phyloP scores from a whole-genome alignment of 169 alveolate genomes.

The Amoebophrya sp. region DNA sequence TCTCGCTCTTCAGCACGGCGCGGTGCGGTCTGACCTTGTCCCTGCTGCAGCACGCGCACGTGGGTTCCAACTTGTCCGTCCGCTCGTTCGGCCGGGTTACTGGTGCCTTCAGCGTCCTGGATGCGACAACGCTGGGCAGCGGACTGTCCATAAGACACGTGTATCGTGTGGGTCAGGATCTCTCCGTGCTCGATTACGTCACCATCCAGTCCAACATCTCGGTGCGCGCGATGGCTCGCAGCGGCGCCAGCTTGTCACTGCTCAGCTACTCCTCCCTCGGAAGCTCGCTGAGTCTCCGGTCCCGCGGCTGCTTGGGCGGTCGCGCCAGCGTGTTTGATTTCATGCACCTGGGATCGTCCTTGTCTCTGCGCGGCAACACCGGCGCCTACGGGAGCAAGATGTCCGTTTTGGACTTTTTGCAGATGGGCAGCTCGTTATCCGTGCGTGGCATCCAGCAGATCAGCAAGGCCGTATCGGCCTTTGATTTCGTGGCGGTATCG shows the following conservation, averaged over 20 bases:
- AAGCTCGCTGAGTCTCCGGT: not conserved
- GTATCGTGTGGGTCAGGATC: not conserved
- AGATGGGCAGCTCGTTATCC: too few relatives aligned
- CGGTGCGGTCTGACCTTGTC: not conserved
- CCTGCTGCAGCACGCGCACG: not conserved
- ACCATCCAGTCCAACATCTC: not conserved
- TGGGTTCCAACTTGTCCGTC: not conserved
- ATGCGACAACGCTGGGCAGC: not conserved
- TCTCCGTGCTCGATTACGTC: not conserved
- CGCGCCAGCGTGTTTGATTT: not conserved
- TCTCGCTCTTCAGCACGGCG: too few relatives aligned
- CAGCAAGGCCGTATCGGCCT: too few relatives aligned
- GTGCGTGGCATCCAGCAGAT: too few relatives aligned
- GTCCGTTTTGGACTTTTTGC: not conserved
- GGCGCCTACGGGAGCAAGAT: not conserved
- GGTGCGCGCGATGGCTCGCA: not conserved
- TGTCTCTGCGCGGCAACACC: not conserved
- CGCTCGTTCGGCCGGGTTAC: not conserved
- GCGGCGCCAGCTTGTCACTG: not conserved
- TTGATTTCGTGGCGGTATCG: not conserved
- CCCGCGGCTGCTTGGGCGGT: not conserved
- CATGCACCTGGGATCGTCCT: not conserved
- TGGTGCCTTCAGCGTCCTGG: not conserved
- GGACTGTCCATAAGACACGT: not conserved
- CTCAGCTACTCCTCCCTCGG: conserved; percentile 20